A percentile compares a stretch with the other conserved stretches of the same genome.
Evolutionary conservation across 208 protist species (phyloP).

Genomic region (Angomonas deanei): DNA sequence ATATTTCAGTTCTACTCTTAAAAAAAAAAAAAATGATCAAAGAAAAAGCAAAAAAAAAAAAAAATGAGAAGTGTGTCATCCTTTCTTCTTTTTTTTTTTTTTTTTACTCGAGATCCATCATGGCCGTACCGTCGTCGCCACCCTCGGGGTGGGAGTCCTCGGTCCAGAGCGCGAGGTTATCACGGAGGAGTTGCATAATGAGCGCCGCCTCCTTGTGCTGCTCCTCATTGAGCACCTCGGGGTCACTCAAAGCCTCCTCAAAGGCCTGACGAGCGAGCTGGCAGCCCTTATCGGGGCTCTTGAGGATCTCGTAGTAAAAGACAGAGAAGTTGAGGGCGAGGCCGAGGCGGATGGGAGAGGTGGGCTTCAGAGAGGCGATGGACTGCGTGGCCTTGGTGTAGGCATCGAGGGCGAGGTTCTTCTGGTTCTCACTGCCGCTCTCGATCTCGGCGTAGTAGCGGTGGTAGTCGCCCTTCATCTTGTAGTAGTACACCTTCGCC

Average conservation of each 20-base stretch:
- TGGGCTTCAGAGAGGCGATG: slow-evolving; percentile 75
- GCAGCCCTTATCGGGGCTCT: slow-evolving; percentile 95
- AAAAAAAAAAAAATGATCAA: slow-evolving; percentile 1
- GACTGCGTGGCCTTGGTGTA: slow-evolving; percentile 86
- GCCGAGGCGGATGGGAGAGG: slow-evolving; percentile 98
- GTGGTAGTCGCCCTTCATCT: slow-evolving; percentile 95
- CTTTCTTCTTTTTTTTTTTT: slow-evolving; percentile 10
- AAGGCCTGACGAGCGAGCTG: slow-evolving; percentile 96
- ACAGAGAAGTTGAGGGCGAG: slow-evolving; percentile 99
- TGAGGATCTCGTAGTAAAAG: slow-evolving; percentile 99
- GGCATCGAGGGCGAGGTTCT: slow-evolving; percentile 86
- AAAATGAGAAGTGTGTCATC: neutral
- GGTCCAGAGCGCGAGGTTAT: slow-evolving; percentile 99
- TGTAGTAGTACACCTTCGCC: slow-evolving; percentile 92
- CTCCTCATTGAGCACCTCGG: slow-evolving; percentile 96
- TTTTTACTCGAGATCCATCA: slow-evolving; percentile 86
- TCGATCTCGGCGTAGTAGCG: slow-evolving; percentile 97
- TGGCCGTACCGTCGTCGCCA: slow-evolving; percentile 75
- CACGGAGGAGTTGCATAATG: slow-evolving; percentile 99
- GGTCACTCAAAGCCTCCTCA: slow-evolving; percentile 95
- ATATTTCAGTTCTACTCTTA: too few species aligned
- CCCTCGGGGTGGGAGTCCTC: slow-evolving; percentile 84
- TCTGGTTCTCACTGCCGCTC: slow-evolving; percentile 71
- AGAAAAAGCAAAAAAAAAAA: neutral
- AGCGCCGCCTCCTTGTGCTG: slow-evolving; percentile 98